phyloP scores from a whole-genome alignment of 345 rosid genomes.

The rapeseed (Brassica napus) region DNA sequence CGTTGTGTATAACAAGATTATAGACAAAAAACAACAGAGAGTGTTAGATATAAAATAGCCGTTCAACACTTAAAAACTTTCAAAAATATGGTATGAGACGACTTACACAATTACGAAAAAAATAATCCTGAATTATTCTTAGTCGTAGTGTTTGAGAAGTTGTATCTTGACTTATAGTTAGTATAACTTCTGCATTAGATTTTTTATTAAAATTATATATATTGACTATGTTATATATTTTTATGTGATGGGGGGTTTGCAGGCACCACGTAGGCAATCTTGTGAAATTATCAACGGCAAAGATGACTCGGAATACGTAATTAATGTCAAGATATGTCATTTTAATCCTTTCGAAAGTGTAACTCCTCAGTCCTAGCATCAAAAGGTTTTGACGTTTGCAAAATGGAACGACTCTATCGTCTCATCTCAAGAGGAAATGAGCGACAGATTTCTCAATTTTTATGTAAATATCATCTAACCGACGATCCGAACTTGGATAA shows the following conservation, averaged over 20 bases:
- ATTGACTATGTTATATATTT: background rate
- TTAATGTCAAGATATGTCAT: constrained; percentile 60
- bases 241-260: constrained; percentile 6
- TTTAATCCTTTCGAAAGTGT: constrained; percentile 64
- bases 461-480: constrained; percentile 13
- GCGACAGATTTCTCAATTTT: background rate
- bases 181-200: background rate
- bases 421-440: background rate
- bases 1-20: background rate
- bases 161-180: background rate
- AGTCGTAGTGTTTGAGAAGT: background rate
- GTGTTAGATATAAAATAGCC: background rate
- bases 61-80: background rate
- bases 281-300: constrained; percentile 41
- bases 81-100: background rate
- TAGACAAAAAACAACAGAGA: background rate
- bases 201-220: background rate
- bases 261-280: constrained; percentile 68
- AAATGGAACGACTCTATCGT: background rate
- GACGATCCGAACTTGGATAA: background rate
- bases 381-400: background rate
- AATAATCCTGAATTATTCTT: background rate
- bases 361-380: constrained; percentile 47
- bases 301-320: constrained; percentile 19
- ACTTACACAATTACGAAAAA: background rate